Conservation (phyloP, 75 land plant genomes). For the Ceratopteris richardii region DNA sequence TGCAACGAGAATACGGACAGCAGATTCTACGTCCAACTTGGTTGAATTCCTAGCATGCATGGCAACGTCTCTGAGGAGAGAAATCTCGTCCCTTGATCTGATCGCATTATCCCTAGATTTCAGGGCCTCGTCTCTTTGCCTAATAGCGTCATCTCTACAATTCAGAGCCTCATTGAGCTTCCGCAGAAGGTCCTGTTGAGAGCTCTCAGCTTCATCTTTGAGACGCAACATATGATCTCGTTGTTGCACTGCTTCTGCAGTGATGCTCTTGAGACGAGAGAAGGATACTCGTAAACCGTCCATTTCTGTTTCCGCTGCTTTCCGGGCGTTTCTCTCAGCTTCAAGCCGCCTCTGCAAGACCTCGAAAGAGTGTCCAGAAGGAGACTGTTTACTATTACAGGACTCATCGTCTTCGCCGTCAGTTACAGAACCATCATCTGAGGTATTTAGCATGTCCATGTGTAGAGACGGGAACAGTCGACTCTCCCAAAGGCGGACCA, state of each 20-base stretch:
- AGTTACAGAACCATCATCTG: too few relatives aligned
- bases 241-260: constrained; percentile 14
- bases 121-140: constrained; percentile 25
- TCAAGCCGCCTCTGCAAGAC: constrained; percentile 14
- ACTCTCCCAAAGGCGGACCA: too few relatives aligned
- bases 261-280: constrained; percentile 12
- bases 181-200: constrained; percentile 6
- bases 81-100: neutral
- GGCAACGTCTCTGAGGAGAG: constrained; percentile 29
- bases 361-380: too few relatives aligned
- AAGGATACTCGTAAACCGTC: neutral
- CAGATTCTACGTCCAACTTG: constrained; percentile 54
- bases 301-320: constrained; percentile 13
- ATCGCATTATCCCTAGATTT: constrained; percentile 12
- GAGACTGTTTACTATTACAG: too few relatives aligned
- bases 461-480: too few relatives aligned
- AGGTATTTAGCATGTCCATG: too few relatives aligned
- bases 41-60: constrained; percentile 38
- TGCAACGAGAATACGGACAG: constrained; percentile 51
- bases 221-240: constrained; percentile 10
- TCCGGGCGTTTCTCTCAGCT: constrained; percentile 14
- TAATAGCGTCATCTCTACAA: constrained; percentile 8
- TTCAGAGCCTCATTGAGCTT: constrained; percentile 13
- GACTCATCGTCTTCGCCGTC: too few relatives aligned
- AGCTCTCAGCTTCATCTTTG: neutral